Percentiles rank a stretch among this genome's conserved stretches.
Evolutionary conservation across 163 green algal species (phyloP).

Genomic region (Volvox carteri): DNA sequence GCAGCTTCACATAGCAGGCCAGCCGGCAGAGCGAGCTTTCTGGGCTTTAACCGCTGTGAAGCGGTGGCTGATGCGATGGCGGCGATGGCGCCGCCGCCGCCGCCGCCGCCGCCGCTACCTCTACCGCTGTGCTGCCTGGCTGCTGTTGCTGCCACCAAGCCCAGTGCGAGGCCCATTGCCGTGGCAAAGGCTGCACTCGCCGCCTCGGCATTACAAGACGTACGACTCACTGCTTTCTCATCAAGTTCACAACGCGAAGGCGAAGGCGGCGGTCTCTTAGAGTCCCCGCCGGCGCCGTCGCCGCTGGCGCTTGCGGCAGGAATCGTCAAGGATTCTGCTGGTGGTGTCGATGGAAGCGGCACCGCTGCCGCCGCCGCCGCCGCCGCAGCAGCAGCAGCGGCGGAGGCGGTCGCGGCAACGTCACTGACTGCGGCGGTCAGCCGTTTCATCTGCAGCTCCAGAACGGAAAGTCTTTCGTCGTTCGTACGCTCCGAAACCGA

Average conservation of each 20-base stretch:
- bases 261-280: background rate
- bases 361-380: too few species aligned
- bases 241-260: background rate
- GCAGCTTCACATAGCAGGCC: background rate
- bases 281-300: background rate
- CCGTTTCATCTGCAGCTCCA: conserved; percentile 28
- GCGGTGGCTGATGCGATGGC: background rate
- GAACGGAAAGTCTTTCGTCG: background rate
- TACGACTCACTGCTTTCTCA: background rate
- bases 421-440: background rate
- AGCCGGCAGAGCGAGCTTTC: background rate
- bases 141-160: background rate
- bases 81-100: background rate
- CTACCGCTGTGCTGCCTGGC: background rate
- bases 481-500: background rate
- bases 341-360: too few species aligned
- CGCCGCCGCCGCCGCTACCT: background rate
- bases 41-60: background rate
- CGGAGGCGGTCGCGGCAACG: background rate
- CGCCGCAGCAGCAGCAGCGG: too few species aligned
- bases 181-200: background rate
- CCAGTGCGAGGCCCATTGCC: background rate
- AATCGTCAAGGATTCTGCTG: background rate
- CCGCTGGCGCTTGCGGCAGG: background rate
- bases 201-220: background rate